Evolutionary conservation across 352 stramenopile species (phyloP), one percentile per base, ranked within the genome.

Genomic region (Phytophthora uliginosa): DNA sequence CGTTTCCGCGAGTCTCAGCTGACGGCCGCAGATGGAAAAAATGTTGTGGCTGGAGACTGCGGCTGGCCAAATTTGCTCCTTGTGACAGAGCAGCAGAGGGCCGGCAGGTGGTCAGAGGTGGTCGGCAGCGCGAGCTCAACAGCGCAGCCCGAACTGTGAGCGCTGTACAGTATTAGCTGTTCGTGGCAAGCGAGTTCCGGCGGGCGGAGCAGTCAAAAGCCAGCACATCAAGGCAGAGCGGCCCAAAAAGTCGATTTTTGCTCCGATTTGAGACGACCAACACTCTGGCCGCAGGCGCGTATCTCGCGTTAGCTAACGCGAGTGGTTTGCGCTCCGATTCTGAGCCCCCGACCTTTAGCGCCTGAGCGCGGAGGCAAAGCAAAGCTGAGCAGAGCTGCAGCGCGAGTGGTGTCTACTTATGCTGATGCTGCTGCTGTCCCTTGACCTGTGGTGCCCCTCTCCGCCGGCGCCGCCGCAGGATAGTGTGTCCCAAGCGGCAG

Each of bases 401-500:
- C 47, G 45, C 7, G n/a, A 51, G 17, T 17, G 5, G 6, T 51
- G 18, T 20, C 45, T 20, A 17, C 17, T 26, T 9, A 1, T 24
- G 45, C n/a, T 51, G 45, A 5, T 31, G n/a, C 3, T 31, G 47
- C 47, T 54, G 8, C 20, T 31, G 47, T 31, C 9, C n/a, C 20
- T 31, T 4, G 47, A 28, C n/a, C 4, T 20, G 42, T 17, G 42
- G 13, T 42, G 36, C 36, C 10, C 10, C 17, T 42, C 15, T 12
- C 36, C 36, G 45, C 18, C 47, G 20, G n/a, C 18, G n/a, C 38
- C 47, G 20, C 47, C 45, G n/a, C 38, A 50, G 47, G 47, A 54
- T 54, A 54, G n/a, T 54, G 47, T 54, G 47, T 54, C 47, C 47
- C 47, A 54, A 31, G 47, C 1, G 47, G 47, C 20, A 53, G 47